Percentiles rank a stretch among this genome's conserved stretches.
phyloP scores from a whole-genome alignment of 2,329 filamentous ascomycete species.

The Alternaria brassicae region DNA sequence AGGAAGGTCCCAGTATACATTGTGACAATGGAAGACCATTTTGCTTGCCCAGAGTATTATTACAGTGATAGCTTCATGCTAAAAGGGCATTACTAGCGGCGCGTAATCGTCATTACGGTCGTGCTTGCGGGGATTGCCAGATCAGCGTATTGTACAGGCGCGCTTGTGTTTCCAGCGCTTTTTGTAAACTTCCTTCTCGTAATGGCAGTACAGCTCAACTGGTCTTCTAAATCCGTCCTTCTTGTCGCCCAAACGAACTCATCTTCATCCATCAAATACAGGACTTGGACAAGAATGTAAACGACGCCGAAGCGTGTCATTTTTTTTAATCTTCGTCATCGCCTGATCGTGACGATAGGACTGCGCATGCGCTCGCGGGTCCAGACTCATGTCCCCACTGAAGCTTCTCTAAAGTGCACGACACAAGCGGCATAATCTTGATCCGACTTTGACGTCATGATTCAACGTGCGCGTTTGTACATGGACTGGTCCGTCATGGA shows the following conservation, averaged over 20 bases:
- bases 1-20: slow-evolving; percentile 26
- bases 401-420: not conserved
- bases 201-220: not conserved
- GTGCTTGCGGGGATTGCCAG: slow-evolving; percentile 27
- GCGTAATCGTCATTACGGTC: slow-evolving; percentile 26
- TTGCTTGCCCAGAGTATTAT: slow-evolving; percentile 17
- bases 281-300: not conserved
- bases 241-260: not conserved
- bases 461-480: slow-evolving; percentile 49
- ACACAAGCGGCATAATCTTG: not conserved
- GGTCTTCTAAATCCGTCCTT: not conserved
- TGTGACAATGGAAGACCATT: slow-evolving; percentile 17
- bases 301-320: not conserved
- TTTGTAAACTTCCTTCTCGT: not conserved
- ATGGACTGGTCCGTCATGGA: slow-evolving; percentile 48
- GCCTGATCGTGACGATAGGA: not conserved
- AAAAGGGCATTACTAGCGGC: slow-evolving; percentile 21
- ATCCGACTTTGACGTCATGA: not conserved
- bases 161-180: slow-evolving; percentile 15
- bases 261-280: not conserved
- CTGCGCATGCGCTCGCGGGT: not conserved
- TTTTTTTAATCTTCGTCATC: not conserved
- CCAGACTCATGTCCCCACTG: slow-evolving; percentile 3
- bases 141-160: slow-evolving; percentile 30
- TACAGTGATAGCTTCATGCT: slow-evolving; percentile 25